Base-by-base conservation (phyloP, 108 stramenopile species). In the Pinguiococcus pyrenoidosus region DNA sequence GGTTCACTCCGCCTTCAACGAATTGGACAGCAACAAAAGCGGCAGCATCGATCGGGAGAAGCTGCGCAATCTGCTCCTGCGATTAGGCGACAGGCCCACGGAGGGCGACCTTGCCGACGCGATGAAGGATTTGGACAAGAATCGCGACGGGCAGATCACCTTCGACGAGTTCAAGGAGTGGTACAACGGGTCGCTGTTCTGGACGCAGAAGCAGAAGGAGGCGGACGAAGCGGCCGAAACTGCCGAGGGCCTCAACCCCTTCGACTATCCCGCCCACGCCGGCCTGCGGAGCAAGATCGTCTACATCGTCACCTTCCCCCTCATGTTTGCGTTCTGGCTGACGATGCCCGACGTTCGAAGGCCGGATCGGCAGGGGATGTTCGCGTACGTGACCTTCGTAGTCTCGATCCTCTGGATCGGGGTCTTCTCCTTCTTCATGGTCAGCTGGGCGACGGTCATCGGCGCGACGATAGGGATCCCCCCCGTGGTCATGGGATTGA, bases 401-500 rank as follows among this genome's bases (percentile, higher is more conserved):
- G 26, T 56, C 34, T 36, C 44, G 6, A 43, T 56, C 25, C 0
- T 37, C 4, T 43, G 41, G 41, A 56, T 56, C 28, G 54, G 36
- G 14, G 23, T 48, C 6, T 29, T 17, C 35, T 44, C 54, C 3
- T 45, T 26, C 41, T 33, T 56, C 47, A 25, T 56, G 24, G 54
- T 56, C 8, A 24, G 26, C 33, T 34, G 36, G 9, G 47, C 47
- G 1, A 43, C 42, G 23, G 46, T 26, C 32, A 46, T 59, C 37
- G 57, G 48, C 20, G 18, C 21, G 14, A 49, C 41, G 18, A 26
- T 59, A 23, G 45, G 73, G 29, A 76, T 82, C 22, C 76, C 81
- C 16, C 68, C 76, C 56, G 53, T 75, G 9, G 53, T 85, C 9
- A 65, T 82, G 48, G 84, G 84, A 5, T 62, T 79, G 25, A 85